Evolutionary conservation across 108 stramenopile genomes (phyloP).

Genomic region (Hondaea fermentalgiana): DNA sequence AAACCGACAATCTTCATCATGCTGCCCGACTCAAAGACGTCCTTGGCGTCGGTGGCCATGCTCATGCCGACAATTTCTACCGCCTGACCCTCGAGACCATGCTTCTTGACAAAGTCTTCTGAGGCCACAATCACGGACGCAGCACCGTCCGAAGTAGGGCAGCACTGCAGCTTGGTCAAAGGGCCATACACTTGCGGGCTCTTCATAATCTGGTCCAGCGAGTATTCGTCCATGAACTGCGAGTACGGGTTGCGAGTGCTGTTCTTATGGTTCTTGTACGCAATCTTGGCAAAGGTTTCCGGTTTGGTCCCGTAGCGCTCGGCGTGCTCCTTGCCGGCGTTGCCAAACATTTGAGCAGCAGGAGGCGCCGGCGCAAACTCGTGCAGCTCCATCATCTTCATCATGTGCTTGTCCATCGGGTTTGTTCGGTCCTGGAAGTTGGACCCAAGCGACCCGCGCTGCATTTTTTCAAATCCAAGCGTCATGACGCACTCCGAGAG

Average conservation of each 20-base stretch:
- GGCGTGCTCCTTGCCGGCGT: neutral
- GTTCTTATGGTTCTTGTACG: slow-evolving; percentile 15
- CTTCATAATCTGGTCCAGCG: slow-evolving; percentile 1
- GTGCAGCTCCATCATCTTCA: slow-evolving; percentile 14
- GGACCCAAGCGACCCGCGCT: neutral
- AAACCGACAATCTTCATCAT: slow-evolving; percentile 17
- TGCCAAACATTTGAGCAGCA: slow-evolving; percentile 9
- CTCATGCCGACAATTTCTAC: neutral
- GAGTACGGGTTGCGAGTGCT: neutral
- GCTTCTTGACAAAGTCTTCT: neutral
- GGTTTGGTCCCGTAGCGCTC: neutral
- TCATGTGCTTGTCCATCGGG: slow-evolving; percentile 9
- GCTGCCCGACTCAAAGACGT: neutral
- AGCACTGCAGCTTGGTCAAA: slow-evolving; percentile 18
- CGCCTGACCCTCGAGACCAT: neutral
- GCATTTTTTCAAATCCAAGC: neutral
- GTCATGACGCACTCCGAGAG: neutral
- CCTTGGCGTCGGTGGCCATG: neutral
- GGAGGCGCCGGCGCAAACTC: slow-evolving; percentile 3
- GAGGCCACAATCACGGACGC: neutral
- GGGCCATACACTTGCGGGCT: neutral
- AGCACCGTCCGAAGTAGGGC: slow-evolving; percentile 11
- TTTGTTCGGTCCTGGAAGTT: slow-evolving; percentile 8
- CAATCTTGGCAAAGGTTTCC: slow-evolving; percentile 10
- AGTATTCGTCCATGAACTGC: neutral